These are phyloP conservation scores for Termitomyces heimii DNA, from an alignment of 768 basidiomycete species.

Conservation along the genomic window DNA sequence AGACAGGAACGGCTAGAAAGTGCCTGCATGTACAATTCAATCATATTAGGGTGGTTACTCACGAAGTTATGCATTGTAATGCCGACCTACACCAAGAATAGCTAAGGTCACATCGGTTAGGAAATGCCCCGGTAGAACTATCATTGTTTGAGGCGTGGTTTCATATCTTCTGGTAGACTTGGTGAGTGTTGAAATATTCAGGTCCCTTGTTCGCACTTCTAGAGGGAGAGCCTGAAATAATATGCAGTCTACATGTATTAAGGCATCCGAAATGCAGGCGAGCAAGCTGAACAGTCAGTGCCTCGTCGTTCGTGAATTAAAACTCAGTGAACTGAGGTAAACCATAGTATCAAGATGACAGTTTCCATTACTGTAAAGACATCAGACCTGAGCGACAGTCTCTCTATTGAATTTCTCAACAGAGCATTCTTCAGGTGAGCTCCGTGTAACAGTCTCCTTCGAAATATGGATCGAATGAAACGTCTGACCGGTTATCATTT, in stretches of 20 bases:
- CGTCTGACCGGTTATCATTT: slow-evolving; percentile 15
- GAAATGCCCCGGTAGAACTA: too few species aligned
- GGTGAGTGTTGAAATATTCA: too few species aligned
- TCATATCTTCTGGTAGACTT: too few species aligned
- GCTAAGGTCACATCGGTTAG: too few species aligned
- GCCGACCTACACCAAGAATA: too few species aligned
- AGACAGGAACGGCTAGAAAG: too few species aligned
- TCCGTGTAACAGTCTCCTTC: slow-evolving; percentile 18
- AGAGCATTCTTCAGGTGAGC: slow-evolving; percentile 12
- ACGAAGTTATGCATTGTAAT: too few species aligned
- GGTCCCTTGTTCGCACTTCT: too few species aligned
- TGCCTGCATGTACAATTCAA: too few species aligned
- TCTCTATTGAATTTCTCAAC: slow-evolving; percentile 15
- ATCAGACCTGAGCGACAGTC: slow-evolving; percentile 8
- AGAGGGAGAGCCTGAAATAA: too few species aligned
- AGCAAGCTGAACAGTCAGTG: background rate
- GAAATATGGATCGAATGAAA: slow-evolving; percentile 19
- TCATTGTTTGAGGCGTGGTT: too few species aligned
- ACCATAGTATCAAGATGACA: background rate
- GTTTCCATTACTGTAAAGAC: background rate
- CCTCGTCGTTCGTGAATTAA: background rate
- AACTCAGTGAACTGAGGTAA: background rate
- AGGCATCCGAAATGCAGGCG: background rate
- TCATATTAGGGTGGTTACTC: too few species aligned
- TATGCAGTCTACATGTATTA: background rate